phyloP scores from a whole-genome alignment of 768 basidiomycete species.

The Hypholoma sublateritium region DNA sequence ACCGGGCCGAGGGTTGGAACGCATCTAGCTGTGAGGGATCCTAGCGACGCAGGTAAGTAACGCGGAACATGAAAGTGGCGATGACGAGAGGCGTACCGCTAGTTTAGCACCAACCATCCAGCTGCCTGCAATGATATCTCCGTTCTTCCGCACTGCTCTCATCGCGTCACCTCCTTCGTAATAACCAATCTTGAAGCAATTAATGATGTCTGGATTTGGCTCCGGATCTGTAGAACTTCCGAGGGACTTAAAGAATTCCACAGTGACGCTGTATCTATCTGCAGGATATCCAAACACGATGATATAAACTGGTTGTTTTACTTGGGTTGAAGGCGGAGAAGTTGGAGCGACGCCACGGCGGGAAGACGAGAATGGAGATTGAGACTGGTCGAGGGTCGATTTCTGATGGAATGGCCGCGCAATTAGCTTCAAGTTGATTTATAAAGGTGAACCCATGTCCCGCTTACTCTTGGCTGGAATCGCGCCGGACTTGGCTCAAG shows the following conservation, averaged over 20 bases:
- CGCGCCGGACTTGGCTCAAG: constrained; percentile 39
- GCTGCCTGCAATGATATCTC: constrained; percentile 69
- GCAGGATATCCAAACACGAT: constrained; percentile 89
- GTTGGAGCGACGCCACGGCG: constrained; percentile 31
- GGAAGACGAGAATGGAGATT: constrained; percentile 32
- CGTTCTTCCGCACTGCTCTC: constrained; percentile 79
- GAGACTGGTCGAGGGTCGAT: constrained; percentile 38
- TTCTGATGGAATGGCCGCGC: constrained; percentile 24
- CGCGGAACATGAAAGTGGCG: constrained; percentile 6
- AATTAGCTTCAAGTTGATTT: background rate
- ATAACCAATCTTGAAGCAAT: constrained; percentile 84
- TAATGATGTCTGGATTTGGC: constrained; percentile 63
- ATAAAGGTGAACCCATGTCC: constrained; percentile 4
- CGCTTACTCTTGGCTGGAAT: constrained; percentile 46
- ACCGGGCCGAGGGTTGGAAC: constrained; percentile 28
- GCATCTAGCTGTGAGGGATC: constrained; percentile 62
- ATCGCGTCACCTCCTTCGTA: constrained; percentile 69
- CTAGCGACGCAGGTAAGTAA: constrained; percentile 30
- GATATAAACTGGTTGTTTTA: constrained; percentile 54
- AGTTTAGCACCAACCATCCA: constrained; percentile 89
- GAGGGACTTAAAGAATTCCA: constrained; percentile 73
- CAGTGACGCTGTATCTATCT: constrained; percentile 70
- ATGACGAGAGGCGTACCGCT: constrained; percentile 56
- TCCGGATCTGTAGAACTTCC: constrained; percentile 72
- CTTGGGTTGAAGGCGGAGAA: constrained; percentile 21